These are phyloP conservation scores for Cyclocybe cylindracea DNA, from an alignment of 768 basidiomycete genomes.

Conservation along the genomic window DNA sequence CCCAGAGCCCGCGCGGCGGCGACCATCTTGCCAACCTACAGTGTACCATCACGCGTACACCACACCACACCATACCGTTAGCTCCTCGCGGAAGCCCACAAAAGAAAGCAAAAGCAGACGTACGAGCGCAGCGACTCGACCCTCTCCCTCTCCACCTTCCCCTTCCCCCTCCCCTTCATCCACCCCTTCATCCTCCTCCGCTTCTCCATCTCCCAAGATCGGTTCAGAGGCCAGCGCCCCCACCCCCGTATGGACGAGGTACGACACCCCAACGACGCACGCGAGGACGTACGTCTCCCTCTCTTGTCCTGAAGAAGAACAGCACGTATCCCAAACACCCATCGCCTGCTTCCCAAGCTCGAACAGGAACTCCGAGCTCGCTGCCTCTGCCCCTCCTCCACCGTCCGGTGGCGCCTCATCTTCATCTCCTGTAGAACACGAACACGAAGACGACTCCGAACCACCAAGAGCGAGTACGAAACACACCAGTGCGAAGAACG, in stretches of 20 bases:
- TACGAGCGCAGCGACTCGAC: slow-evolving; percentile 43
- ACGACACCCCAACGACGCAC: slow-evolving; percentile 54
- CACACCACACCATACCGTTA: neutral
- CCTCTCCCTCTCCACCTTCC: slow-evolving; percentile 7
- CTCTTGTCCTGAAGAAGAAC: slow-evolving; percentile 15
- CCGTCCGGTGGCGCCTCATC: no score
- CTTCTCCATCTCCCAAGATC: neutral
- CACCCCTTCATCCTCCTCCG: no score
- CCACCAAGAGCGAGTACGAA: slow-evolving; percentile 64
- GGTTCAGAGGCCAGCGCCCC: neutral
- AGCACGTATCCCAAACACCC: slow-evolving; percentile 27
- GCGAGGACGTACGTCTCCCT: slow-evolving; percentile 57
- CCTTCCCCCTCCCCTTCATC: neutral
- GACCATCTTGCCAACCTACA: slow-evolving; percentile 68
- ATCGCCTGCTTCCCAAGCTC: slow-evolving; percentile 39
- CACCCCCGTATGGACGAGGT: slow-evolving; percentile 19
- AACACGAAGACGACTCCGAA: slow-evolving; percentile 1
- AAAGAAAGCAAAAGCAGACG: slow-evolving; percentile 12
- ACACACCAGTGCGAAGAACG: slow-evolving; percentile 61
- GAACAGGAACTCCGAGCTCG: slow-evolving; percentile 35
- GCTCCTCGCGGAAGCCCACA: neutral
- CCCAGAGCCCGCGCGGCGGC: slow-evolving; percentile 67
- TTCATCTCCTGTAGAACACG: neutral
- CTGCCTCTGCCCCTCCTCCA: no score
- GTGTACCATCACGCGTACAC: no score